Percentiles rank a stretch among this genome's conserved stretches.
These are phyloP conservation scores for Dendrothele bispora DNA, from an alignment of 768 basidiomycete species.

Conservation along the genomic window DNA sequence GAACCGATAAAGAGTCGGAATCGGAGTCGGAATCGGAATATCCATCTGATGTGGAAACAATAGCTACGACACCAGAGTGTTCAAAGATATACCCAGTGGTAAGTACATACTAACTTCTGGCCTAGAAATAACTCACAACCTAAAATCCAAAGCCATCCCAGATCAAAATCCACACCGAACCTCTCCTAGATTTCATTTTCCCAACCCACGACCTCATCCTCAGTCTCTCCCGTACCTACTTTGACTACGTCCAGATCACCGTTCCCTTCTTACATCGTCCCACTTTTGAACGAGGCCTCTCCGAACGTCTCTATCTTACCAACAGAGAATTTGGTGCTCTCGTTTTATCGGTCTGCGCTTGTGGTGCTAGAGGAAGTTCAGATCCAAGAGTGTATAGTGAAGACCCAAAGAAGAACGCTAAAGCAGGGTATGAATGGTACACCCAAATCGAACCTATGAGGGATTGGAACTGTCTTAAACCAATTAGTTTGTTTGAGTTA, in stretches of 20 bases:
- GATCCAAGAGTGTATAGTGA: slow-evolving; percentile 34
- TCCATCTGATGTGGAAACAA: too few relatives aligned
- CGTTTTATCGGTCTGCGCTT: slow-evolving; percentile 54
- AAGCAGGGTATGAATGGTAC: slow-evolving; percentile 44
- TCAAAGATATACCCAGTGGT: too few relatives aligned
- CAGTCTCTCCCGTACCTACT: slow-evolving; percentile 50
- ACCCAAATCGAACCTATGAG: slow-evolving; percentile 50
- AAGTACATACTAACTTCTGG: too few relatives aligned
- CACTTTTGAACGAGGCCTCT: slow-evolving; percentile 43
- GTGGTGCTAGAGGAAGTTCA: slow-evolving; percentile 43
- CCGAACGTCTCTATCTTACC: slow-evolving; percentile 35
- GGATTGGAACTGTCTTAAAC: slow-evolving; percentile 40
- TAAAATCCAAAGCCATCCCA: too few relatives aligned
- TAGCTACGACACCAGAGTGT: too few relatives aligned
- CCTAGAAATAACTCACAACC: too few relatives aligned
- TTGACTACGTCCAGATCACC: slow-evolving; percentile 37
- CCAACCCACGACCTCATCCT: slow-evolving; percentile 38
- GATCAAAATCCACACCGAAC: too few relatives aligned
- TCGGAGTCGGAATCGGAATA: too few relatives aligned
- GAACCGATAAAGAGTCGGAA: too few relatives aligned
- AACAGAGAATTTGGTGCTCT: slow-evolving; percentile 41
- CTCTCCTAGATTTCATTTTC: slow-evolving; percentile 31
- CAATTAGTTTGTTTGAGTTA: slow-evolving; percentile 55
- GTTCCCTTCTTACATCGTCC: slow-evolving; percentile 52
- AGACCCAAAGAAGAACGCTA: slow-evolving; percentile 24